phyloP scores from a whole-genome alignment of 768 basidiomycete species.

The Agaricus subrufescens region DNA sequence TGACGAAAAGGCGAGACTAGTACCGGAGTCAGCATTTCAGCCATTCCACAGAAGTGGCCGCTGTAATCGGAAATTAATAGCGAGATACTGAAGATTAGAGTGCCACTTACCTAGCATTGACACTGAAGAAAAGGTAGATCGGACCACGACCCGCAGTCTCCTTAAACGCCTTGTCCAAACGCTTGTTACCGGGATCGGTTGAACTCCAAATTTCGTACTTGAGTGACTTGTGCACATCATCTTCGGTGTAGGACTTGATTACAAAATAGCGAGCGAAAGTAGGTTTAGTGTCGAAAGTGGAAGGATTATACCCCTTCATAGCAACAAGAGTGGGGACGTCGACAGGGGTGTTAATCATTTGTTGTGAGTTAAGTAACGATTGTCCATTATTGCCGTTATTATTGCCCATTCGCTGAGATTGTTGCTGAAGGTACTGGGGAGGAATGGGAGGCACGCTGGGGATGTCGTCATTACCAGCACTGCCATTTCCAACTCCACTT shows the following conservation, averaged over 20 bases:
- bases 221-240: slow-evolving; percentile 97
- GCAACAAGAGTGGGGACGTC: slow-evolving; percentile 85
- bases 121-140: slow-evolving; percentile 97
- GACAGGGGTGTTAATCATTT: slow-evolving; percentile 61
- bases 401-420: slow-evolving; percentile 29
- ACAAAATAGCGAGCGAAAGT: slow-evolving; percentile 89
- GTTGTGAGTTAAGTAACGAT: slow-evolving; percentile 31
- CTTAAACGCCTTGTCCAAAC: slow-evolving; percentile 95
- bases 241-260: slow-evolving; percentile 98
- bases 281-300: slow-evolving; percentile 77
- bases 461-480: slow-evolving; percentile 30
- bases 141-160: slow-evolving; percentile 90
- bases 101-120: slow-evolving; percentile 64
- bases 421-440: slow-evolving; percentile 65
- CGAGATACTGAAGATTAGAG: slow-evolving; percentile 24
- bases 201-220: slow-evolving; percentile 99
- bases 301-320: slow-evolving; percentile 88
- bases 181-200: slow-evolving; percentile 94
- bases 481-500: slow-evolving; percentile 27
- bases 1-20: slow-evolving; percentile 16
- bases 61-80: slow-evolving; percentile 28
- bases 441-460: slow-evolving; percentile 75
- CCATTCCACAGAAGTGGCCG: slow-evolving; percentile 98
- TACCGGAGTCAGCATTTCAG: slow-evolving; percentile 95
- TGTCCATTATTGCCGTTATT: slow-evolving; percentile 15